Evolutionary conservation across 345 rosid genomes (phyloP), one percentile per base, ranked within the genome.

Genomic region (Noccaea caerulescens): DNA sequence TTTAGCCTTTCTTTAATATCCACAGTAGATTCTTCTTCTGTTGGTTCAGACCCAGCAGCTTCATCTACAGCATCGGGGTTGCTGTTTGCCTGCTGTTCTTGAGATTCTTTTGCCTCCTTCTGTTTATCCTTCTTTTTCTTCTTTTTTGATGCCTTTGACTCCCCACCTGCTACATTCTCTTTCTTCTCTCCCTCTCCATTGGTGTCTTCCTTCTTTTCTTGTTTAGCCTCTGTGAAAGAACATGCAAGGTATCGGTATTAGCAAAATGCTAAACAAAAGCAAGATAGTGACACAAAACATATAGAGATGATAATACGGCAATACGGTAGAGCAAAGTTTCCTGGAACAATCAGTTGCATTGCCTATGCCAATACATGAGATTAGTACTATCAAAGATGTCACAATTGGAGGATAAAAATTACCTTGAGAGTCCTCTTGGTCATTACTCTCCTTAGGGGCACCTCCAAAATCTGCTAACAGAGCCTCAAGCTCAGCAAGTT

Each of bases 401-500:
- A 20, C 9, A 58, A 27, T 34, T 37, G 38, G 13, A 10, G 38
- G 51, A 18, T 18, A 42, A 32, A 49, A 30, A 11, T 68, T 84
- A 88, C 94, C 88, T 58, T 10, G 65, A 41, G 84, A 69, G 63
- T 80, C 85, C 10, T 79, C 87, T 75, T 76, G 85, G 58, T 69
- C 85, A 63, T 81, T 83, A 54, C 65, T 76, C 72, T 87, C 92
- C 30, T 78, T 75, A 0, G 70, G 76, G 33, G 81, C 12, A 61
- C 81, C 82, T 33, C 86, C 92, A 65, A 92, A 82, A 71, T 89
- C 93, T 69, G 96, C 98, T 34, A 92, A 80, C 77, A 92, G 76
- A 44, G 93, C 98, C 47, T 92, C 98, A 57, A 92, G 93, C 80
- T 92, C 98, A 14, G 79, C 96, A 79, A 92, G 96, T 71, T 85